These are phyloP conservation scores for Komagataella phaffii DNA, from an alignment of 805 yeast species.

Conservation along the genomic window DNA sequence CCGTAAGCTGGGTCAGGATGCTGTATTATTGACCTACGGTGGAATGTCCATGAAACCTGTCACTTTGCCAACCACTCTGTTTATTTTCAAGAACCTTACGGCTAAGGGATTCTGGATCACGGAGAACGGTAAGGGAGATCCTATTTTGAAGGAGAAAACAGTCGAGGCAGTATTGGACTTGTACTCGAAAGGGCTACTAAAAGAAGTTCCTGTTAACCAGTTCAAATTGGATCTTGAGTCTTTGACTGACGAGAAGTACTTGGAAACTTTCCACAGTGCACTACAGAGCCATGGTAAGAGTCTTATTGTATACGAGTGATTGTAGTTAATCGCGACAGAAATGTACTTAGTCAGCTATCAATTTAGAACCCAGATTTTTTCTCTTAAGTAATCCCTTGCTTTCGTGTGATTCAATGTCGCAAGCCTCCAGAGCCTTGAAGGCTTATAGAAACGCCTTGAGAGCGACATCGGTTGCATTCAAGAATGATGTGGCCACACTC, in stretches of 20 bases:
- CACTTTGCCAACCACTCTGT: constrained; percentile 74
- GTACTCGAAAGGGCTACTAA: constrained; percentile 43
- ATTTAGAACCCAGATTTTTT: neutral
- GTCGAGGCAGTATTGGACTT: constrained; percentile 40
- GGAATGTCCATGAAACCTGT: constrained; percentile 97
- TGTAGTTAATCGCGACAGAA: neutral
- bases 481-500: constrained; percentile 32
- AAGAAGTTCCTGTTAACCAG: constrained; percentile 31
- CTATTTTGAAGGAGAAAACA: constrained; percentile 43
- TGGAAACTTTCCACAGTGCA: constrained; percentile 18
- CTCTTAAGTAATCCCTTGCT: neutral
- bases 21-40: constrained; percentile 82
- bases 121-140: constrained; percentile 43
- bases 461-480: constrained; percentile 52
- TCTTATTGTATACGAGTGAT: constrained; percentile 13
- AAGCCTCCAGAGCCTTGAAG: constrained; percentile 16
- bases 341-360: neutral
- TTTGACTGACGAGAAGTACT: constrained; percentile 25
- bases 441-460: constrained; percentile 59
- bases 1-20: constrained; percentile 63
- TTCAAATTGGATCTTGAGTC: constrained; percentile 20
- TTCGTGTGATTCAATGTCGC: neutral
- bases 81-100: constrained; percentile 79
- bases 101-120: constrained; percentile 93
- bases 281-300: constrained; percentile 25